phyloP scores from a whole-genome alignment of 106 monocot species.

The Apostasia ramifera region DNA sequence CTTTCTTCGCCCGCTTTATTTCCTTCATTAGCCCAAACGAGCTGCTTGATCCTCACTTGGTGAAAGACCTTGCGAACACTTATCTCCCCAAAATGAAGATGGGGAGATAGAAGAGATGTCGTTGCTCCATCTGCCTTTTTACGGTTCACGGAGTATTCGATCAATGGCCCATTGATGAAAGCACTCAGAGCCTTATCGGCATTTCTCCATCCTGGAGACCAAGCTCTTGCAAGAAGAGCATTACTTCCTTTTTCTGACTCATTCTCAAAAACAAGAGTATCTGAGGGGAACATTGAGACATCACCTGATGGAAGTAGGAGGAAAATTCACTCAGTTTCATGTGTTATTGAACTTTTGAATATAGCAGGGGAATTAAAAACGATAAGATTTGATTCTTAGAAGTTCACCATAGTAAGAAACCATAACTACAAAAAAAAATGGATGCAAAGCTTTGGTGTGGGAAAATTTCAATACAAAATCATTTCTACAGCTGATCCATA shows the following conservation, averaged over 20 bases:
- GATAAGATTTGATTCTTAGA: no score
- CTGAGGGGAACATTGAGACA: conserved; percentile 61
- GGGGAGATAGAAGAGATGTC: conserved; percentile 86
- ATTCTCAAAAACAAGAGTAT: conserved; percentile 70
- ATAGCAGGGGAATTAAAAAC: no score
- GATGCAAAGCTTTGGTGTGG: no score
- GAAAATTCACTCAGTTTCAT: neutral
- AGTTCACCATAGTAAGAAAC: no score
- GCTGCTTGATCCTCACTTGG: conserved; percentile 81
- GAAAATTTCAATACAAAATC: no score
- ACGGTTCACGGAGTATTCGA: conserved; percentile 61
- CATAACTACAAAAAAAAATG: no score
- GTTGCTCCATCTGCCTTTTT: conserved; percentile 87
- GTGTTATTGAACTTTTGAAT: no score
- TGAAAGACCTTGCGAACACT: conserved; percentile 95
- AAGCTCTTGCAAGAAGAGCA: conserved; percentile 87
- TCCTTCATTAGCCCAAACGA: conserved; percentile 87
- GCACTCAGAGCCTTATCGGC: conserved; percentile 67
- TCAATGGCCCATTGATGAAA: conserved; percentile 70
- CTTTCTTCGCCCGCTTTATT: conserved; percentile 80
- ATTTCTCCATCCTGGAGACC: conserved; percentile 94
- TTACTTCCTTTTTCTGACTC: conserved; percentile 85
- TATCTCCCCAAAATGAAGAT: conserved; percentile 89
- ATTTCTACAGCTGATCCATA: no score
- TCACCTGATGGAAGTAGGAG: conserved; percentile 15